Evolutionary conservation across 148 eudicot species (phyloP), one percentile per base, ranked within the genome.

Genomic region (Chenopodium suecicum): DNA sequence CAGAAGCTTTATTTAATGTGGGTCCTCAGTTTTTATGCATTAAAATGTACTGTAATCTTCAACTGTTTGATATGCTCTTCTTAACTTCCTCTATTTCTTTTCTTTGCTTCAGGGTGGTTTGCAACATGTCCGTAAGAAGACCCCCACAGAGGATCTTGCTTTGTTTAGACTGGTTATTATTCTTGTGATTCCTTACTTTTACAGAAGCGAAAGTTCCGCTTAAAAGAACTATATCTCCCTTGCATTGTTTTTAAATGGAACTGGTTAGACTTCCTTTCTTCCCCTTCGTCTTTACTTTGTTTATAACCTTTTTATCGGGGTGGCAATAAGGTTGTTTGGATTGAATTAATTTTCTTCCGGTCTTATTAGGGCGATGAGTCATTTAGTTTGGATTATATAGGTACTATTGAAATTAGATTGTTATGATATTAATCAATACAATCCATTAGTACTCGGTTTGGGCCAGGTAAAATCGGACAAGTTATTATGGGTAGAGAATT

Each of bases 141-240:
- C 19, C 72, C 66, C 25, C 25, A n/a, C 25, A 34, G 58, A 25
- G 41, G 50, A 74, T 37, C 23, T 64, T 34, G 14, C 44, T 54
- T 78, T 25, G 63, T 79, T 67, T 56, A 27, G 56, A 52, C 17
- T 46, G 69, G 56, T 4, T 65, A 69, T 65, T 32, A 3, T 78
- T 83, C 77, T 41, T 72, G 81, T 82, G 77, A 71, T 56, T 5
- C 9, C 10, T 25, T 34, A 76, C 83, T 81, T 81, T 77, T 77
- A 82, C 71, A 72, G 81, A 77, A 71, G 65, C 12, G 3, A 78
- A 77, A 62, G 64, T 7, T 46, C 34, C 17, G 31, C 32, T 58
- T n/a, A 9, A 69, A 82, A n/a, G 67, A 50, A 67, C 63, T 29
- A 62, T 41, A 41, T 41, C 44, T 41, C 44, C 44, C 8, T 41